Conservation (phyloP, 805 yeast species). For the Spathaspora passalidarum region DNA sequence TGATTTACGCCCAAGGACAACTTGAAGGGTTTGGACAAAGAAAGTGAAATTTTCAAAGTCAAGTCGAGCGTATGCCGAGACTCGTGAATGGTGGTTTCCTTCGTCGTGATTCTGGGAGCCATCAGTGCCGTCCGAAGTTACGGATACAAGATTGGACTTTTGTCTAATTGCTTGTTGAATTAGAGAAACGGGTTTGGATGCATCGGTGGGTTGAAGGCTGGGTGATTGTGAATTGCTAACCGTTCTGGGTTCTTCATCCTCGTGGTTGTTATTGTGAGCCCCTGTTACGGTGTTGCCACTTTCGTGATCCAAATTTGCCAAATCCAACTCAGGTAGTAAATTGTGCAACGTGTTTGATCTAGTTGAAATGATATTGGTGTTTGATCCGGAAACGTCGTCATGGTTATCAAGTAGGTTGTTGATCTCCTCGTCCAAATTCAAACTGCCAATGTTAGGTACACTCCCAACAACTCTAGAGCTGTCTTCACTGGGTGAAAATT, state of each 20-base stretch:
- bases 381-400: background rate
- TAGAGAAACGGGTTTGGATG: background rate
- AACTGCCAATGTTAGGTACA: conserved; percentile 3
- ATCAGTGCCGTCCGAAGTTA: conserved; percentile 13
- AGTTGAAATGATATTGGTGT: background rate
- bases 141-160: conserved; percentile 15
- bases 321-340: background rate
- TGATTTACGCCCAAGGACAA: conserved; percentile 84
- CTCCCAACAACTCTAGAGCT: background rate
- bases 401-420: conserved; percentile 9
- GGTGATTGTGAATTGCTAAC: conserved; percentile 17
- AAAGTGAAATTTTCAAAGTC: conserved; percentile 93
- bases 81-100: conserved; percentile 19
- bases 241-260: conserved; percentile 6
- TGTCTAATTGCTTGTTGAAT: conserved; percentile 13
- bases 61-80: conserved; percentile 67
- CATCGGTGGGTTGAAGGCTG: background rate
- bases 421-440: conserved; percentile 13
- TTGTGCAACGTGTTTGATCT: background rate
- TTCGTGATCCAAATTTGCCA: background rate
- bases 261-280: background rate
- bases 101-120: background rate
- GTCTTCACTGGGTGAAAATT: background rate
- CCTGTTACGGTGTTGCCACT: no score
- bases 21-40: conserved; percentile 94